phyloP scores from a whole-genome alignment of 352 stramenopile species.

The Globisporangium acanthophoron region DNA sequence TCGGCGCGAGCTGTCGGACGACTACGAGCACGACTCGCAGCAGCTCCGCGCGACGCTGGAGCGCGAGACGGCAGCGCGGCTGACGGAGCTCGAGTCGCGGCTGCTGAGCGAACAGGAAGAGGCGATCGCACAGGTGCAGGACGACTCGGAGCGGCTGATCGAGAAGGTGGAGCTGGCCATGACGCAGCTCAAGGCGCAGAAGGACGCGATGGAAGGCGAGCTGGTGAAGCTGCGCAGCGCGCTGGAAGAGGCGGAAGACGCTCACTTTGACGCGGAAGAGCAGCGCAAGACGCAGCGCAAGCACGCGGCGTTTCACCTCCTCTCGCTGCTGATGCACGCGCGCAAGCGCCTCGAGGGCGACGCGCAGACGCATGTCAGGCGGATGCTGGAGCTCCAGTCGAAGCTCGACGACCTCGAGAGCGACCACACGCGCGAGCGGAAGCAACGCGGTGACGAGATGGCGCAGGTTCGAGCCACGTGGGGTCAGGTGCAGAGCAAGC shows the following conservation, averaged over 20 bases:
- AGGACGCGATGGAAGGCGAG: constrained; percentile 61
- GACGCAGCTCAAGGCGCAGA: constrained; percentile 63
- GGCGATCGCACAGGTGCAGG: constrained; percentile 66
- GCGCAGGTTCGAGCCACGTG: constrained; percentile 25
- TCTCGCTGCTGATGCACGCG: constrained; percentile 42
- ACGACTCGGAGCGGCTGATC: constrained; percentile 75
- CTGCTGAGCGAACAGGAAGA: constrained; percentile 63
- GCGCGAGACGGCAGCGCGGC: constrained; percentile 23
- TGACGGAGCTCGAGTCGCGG: constrained; percentile 38
- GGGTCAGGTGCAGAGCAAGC: constrained; percentile 28
- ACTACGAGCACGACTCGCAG: constrained; percentile 16
- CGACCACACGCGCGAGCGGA: constrained; percentile 21
- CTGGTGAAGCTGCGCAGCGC: constrained; percentile 37
- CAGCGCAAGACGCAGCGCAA: constrained; percentile 53
- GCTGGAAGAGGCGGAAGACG: constrained; percentile 69
- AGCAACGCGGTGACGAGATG: constrained; percentile 23
- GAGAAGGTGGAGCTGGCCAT: constrained; percentile 73
- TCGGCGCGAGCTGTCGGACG: constrained; percentile 8
- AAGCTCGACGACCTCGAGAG: constrained; percentile 15
- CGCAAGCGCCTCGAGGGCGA: constrained; percentile 23
- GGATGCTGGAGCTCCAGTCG: constrained; percentile 5
- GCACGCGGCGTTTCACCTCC: constrained; percentile 41
- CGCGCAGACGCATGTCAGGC: constrained; percentile 1
- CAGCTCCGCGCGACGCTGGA: constrained; percentile 32
- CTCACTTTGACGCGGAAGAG: constrained; percentile 62